Evolutionary conservation across 148 eudicot genomes (phyloP).

Genomic region (Diospyros lotus): DNA sequence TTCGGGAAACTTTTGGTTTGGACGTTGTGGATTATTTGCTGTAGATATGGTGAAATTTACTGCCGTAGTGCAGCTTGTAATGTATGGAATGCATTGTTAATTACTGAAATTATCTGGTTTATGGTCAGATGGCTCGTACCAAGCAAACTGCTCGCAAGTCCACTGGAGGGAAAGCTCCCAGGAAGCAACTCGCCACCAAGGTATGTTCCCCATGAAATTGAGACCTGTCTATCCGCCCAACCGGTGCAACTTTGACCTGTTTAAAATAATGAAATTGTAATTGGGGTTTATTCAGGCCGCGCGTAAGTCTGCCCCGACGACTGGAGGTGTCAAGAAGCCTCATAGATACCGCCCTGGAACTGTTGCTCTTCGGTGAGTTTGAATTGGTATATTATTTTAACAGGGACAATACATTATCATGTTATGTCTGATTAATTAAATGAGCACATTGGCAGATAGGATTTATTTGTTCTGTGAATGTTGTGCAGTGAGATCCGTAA

Average conservation of each 20-base stretch:
- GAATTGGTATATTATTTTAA: too few relatives aligned
- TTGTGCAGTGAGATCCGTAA: conserved; percentile 66
- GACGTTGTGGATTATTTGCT: too few relatives aligned
- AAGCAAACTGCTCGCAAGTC: conserved; percentile 94
- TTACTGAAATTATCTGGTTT: not conserved
- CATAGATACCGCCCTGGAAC: conserved; percentile 93
- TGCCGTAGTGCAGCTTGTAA: too few relatives aligned
- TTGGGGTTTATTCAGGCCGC: conserved; percentile 42
- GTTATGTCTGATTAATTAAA: too few relatives aligned
- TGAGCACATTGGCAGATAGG: too few relatives aligned
- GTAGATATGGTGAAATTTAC: too few relatives aligned
- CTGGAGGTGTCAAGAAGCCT: conserved; percentile 93
- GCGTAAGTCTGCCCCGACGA: conserved; percentile 89
- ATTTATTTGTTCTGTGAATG: not conserved
- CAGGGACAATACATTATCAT: too few relatives aligned
- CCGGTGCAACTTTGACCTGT: too few relatives aligned
- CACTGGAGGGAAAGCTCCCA: conserved; percentile 91
- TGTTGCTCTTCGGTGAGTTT: conserved; percentile 69
- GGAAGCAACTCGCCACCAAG: conserved; percentile 92
- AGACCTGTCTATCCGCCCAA: not conserved
- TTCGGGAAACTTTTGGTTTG: too few relatives aligned
- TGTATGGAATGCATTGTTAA: too few relatives aligned
- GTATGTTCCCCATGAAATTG: conserved; percentile 10
- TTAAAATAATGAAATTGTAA: not conserved
- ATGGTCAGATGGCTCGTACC: conserved; percentile 74